Evolutionary conservation across 1,284 basidiomycete species (phyloP).

Genomic region (Microbotryum silenes-acaulis): DNA sequence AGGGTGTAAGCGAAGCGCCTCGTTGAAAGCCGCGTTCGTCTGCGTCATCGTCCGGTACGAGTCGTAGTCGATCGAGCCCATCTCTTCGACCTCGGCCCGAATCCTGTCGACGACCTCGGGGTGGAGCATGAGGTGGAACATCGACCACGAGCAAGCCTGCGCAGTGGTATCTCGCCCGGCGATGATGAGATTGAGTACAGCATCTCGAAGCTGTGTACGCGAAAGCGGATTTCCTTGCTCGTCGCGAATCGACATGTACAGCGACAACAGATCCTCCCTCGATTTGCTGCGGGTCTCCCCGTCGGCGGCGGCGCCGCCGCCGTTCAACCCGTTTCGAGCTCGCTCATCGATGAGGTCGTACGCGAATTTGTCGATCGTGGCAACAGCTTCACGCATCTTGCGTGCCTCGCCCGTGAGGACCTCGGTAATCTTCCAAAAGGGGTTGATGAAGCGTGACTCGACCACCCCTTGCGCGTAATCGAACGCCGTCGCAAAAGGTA

Average conservation of each 20-base stretch:
- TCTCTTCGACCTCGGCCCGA: conserved; percentile 9
- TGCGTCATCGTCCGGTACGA: conserved; percentile 13
- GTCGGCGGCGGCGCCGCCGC: too few relatives aligned
- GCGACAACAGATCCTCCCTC: background rate
- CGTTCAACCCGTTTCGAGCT: too few relatives aligned
- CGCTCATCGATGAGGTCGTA: conserved; percentile 32
- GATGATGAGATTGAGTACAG: conserved; percentile 27
- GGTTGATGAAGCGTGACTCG: conserved; percentile 16
- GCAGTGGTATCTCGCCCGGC: conserved; percentile 17
- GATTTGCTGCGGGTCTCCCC: too few relatives aligned
- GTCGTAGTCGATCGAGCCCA: conserved; percentile 18
- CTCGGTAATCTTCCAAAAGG: conserved; percentile 28
- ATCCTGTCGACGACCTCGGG: conserved; percentile 3
- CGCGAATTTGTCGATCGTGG: conserved; percentile 33
- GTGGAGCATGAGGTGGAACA: conserved; percentile 1
- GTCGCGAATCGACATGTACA: conserved; percentile 24
- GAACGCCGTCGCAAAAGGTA: conserved; percentile 37
- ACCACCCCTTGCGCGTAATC: conserved; percentile 36
- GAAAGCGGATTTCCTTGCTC: conserved; percentile 14
- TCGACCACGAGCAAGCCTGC: conserved; percentile 14
- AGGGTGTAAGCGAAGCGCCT: conserved; percentile 11
- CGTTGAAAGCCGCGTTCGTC: conserved; percentile 25
- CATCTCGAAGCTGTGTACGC: conserved; percentile 5
- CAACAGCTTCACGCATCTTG: conserved; percentile 27
- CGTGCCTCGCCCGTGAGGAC: conserved; percentile 21